phyloP scores from a whole-genome alignment of 306 rosid species.

The Glycine soja region DNA sequence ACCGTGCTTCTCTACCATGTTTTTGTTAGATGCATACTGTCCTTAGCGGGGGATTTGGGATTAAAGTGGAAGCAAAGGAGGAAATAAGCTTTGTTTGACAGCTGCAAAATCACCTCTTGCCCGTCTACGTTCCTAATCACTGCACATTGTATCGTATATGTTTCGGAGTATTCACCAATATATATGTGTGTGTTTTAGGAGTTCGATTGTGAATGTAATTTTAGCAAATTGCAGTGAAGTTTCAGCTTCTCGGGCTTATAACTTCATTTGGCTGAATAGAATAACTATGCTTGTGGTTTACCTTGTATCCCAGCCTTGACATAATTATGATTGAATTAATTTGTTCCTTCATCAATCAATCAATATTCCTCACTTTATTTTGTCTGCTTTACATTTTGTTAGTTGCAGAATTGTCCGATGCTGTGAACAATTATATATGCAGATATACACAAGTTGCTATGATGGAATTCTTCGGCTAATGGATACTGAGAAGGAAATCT shows the following conservation, averaged over 20 bases:
- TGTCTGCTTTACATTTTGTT: not conserved
- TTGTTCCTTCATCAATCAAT: not conserved
- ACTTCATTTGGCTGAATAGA: not conserved
- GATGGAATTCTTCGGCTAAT: conserved; percentile 71
- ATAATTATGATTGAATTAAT: not conserved
- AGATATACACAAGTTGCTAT: conserved; percentile 80
- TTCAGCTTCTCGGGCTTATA: not conserved
- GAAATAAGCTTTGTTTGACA: no score
- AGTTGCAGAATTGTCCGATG: not conserved
- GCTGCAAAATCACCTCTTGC: no score
- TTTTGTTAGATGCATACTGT: no score
- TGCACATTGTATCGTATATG: no score
- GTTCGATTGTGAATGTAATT: no score
- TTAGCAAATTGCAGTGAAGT: no score
- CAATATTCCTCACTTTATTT: not conserved
- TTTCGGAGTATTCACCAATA: no score
- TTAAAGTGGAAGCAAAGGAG: no score
- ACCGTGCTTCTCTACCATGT: no score
- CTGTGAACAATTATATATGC: conserved; percentile 27
- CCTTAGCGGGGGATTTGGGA: no score
- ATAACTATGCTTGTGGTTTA: not conserved
- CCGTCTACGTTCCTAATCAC: no score
- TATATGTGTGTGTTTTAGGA: no score
- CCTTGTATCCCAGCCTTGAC: not conserved
- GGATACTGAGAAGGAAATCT: conserved; percentile 88